Percentiles rank a stretch among this genome's conserved stretches.
These are phyloP conservation scores for Periconia macrospinosa DNA, from an alignment of 2,329 filamentous ascomycete genomes.

Conservation along the genomic window DNA sequence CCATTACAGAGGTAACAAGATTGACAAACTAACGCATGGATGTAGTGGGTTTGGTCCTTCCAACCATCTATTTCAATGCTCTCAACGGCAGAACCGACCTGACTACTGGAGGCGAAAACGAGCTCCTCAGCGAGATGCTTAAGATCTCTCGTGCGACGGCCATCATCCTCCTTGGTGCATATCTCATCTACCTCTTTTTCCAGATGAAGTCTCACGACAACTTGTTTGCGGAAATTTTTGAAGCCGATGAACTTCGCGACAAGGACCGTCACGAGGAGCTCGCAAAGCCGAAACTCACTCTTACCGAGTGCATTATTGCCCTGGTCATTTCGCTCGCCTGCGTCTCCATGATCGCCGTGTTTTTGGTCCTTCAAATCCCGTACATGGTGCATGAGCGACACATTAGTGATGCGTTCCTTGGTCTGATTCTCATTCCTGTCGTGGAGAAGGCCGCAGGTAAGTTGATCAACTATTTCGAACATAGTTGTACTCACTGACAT, in stretches of 20 bases:
- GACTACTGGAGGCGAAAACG: conserved; percentile 44
- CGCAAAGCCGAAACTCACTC: conserved; percentile 68
- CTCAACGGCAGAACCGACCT: conserved; percentile 31
- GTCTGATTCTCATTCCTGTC: conserved; percentile 77
- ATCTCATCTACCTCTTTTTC: conserved; percentile 64
- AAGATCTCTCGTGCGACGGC: conserved; percentile 72
- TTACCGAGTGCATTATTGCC: conserved; percentile 71
- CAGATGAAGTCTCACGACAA: conserved; percentile 77
- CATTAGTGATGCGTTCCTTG: conserved; percentile 58
- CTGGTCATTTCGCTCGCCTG: conserved; percentile 66
- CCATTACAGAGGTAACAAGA: neutral
- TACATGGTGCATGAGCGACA: conserved; percentile 56
- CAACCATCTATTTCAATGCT: conserved; percentile 57
- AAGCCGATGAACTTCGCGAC: conserved; percentile 68
- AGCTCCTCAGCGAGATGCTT: conserved; percentile 60
- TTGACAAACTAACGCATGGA: conserved; percentile 42
- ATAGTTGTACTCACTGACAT: conserved; percentile 6
- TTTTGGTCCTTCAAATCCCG: conserved; percentile 72
- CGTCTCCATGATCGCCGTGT: conserved; percentile 73
- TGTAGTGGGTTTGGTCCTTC: conserved; percentile 52
- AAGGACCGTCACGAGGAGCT: conserved; percentile 64
- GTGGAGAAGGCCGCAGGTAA: conserved; percentile 76
- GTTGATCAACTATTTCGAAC: neutral
- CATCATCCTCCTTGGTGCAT: conserved; percentile 70
- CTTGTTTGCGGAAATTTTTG: conserved; percentile 74